Conservation (phyloP, 208 protist species). For the Leishmania major region DNA sequence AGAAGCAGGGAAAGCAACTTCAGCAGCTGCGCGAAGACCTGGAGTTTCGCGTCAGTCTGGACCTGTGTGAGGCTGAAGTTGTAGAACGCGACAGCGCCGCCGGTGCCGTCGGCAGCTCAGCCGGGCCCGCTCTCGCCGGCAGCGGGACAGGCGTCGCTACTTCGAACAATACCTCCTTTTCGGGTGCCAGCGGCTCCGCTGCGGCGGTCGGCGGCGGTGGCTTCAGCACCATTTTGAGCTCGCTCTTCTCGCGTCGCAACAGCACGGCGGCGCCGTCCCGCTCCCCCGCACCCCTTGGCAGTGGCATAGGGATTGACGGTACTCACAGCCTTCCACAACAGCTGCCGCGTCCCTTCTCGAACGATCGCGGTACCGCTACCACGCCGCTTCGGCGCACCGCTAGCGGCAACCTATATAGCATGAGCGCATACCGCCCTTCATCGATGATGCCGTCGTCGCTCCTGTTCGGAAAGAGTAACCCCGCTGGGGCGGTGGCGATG, state of each 20-base stretch:
- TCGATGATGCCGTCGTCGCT: neutral
- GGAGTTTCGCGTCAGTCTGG: slow-evolving; percentile 54
- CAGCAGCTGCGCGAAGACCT: slow-evolving; percentile 48
- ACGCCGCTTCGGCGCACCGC: neutral
- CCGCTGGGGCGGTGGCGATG: neutral
- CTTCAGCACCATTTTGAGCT: slow-evolving; percentile 16
- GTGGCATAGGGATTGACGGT: neutral
- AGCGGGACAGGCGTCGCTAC: neutral
- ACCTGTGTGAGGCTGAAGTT: slow-evolving; percentile 36
- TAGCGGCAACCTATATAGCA: slow-evolving; percentile 7
- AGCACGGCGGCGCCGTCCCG: neutral
- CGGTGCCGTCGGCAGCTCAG: neutral
- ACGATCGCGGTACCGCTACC: neutral
- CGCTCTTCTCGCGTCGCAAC: slow-evolving; percentile 20
- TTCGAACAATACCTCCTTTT: slow-evolving; percentile 8
- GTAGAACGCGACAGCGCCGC: neutral
- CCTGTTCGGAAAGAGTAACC: neutral
- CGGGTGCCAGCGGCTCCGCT: neutral
- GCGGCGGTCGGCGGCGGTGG: slow-evolving; percentile 11
- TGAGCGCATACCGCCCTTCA: neutral
- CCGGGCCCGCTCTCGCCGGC: no score
- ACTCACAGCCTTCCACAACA: neutral
- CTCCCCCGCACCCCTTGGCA: neutral
- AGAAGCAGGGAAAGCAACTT: slow-evolving; percentile 28
- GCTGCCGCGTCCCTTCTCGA: neutral